phyloP scores from a whole-genome alignment of 1,284 basidiomycete species.

The Puccinia hordei region DNA sequence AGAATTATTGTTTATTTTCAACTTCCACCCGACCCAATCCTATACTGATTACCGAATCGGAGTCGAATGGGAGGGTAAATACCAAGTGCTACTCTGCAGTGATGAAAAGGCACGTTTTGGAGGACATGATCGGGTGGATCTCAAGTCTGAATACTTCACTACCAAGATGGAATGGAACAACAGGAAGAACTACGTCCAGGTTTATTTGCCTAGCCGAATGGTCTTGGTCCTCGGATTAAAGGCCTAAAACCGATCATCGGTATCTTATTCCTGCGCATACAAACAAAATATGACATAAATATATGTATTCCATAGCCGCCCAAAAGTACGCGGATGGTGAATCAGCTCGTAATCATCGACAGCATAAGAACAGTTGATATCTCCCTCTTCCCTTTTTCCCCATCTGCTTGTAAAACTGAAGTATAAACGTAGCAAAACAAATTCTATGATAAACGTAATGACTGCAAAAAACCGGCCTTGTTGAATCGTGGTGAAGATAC shows the following conservation, averaged over 20 bases:
- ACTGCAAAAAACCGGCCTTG: not conserved
- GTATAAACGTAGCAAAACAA: not conserved
- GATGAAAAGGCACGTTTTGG: slow-evolving; percentile 80
- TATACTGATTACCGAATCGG: slow-evolving; percentile 93
- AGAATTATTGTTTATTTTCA: slow-evolving; percentile 90
- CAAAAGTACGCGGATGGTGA: not conserved
- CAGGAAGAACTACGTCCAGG: slow-evolving; percentile 80
- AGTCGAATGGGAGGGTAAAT: slow-evolving; percentile 82
- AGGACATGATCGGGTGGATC: slow-evolving; percentile 78
- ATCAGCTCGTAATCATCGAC: not conserved
- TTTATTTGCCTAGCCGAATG: slow-evolving; percentile 49
- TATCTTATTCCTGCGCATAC: not conserved
- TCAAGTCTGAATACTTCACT: slow-evolving; percentile 73
- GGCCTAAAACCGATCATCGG: not conserved
- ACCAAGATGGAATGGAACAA: slow-evolving; percentile 88
- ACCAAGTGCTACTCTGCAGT: slow-evolving; percentile 75
- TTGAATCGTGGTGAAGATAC: too few species aligned
- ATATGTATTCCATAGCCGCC: not conserved
- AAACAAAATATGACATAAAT: not conserved
- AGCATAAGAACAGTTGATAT: slow-evolving; percentile 22
- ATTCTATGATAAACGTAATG: too few species aligned
- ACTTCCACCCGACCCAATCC: slow-evolving; percentile 85
- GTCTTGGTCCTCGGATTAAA: slow-evolving; percentile 42
- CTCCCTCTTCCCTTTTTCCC: not conserved
- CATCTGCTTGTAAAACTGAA: slow-evolving; percentile 19